Base-by-base conservation (phyloP, 192 early-diverging fungal genomes). In the Allomyces macrogynus region DNA sequence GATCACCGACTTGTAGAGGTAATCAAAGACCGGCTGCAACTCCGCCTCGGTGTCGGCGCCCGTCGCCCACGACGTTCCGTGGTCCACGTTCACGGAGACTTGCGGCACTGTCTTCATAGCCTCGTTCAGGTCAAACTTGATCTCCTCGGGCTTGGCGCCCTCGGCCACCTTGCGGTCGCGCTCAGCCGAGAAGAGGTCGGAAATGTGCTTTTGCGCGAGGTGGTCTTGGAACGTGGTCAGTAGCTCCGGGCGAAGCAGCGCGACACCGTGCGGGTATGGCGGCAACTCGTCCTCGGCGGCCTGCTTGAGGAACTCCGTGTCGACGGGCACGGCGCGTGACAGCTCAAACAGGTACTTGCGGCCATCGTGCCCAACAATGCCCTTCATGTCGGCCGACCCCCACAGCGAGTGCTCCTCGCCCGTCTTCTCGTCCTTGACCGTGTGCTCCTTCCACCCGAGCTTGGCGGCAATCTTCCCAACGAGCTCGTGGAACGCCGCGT, bases 271-370 rank as follows among this genome's bases (percentile, higher is more conserved):
- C 18, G 91, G 95, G 69, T 98, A 98, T 16, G 74, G 73, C 9
- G 86, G 85, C 60, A 82, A 68, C 43, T 25, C 68, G 16, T 66
- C 65, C 10, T 71, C 75, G 63, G 82, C 74, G 64, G 74, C 82
- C 44, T 72, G 72, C 63, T 94, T 91, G 64, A 86, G 74, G 72
- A 99, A 99, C 66, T 83, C 84, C 62, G 91, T 79, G 74, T 98
- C 95, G 60, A 91, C 82, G 23, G 95, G 93, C 18, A 86, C 87
- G 61, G 94, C 71, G 57, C 95, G 86, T 76, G 88, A 93, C 62
- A 97, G 77, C 75, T 98, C 95, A 69, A 98, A 72, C 26, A 98
- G 67, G 73, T 98, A 98, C 43, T 86, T 80, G 75, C 93, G 86
- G 11, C 87, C 86, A 70, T 98, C 95, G n/a, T 83, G 83, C 57